phyloP scores from a whole-genome alignment of 176 grass and related monocot species.

The Aegilops sharonensis region DNA sequence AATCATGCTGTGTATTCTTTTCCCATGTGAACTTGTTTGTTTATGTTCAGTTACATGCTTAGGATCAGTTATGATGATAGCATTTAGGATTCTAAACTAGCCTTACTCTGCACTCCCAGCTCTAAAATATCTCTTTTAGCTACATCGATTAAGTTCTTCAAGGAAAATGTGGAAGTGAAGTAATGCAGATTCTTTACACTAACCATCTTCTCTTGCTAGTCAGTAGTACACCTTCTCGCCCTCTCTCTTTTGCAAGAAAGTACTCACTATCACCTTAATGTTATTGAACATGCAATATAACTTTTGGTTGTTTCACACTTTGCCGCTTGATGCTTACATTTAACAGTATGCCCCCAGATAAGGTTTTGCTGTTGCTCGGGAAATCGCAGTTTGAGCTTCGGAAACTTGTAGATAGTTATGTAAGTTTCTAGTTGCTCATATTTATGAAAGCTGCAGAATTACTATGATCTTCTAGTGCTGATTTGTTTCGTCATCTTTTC shows the following conservation, averaged over 20 bases:
- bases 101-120: not conserved
- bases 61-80: not conserved
- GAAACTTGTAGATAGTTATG: conserved; percentile 97
- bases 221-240: not conserved
- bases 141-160: not conserved
- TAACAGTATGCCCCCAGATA: conserved; percentile 53
- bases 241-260: not conserved
- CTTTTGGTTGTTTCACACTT: conserved; percentile 1
- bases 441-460: conserved; percentile 5
- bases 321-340: conserved; percentile 22
- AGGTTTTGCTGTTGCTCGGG: conserved; percentile 87
- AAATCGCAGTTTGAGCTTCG: conserved; percentile 94
- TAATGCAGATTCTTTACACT: not conserved
- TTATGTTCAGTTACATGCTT: not conserved
- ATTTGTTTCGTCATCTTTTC: conserved; percentile 27
- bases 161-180: not conserved
- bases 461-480: conserved; percentile 27
- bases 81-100: not conserved
- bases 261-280: not conserved
- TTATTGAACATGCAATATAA: not conserved
- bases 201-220: not conserved
- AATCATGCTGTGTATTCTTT: conserved; percentile 27
- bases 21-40: not conserved
- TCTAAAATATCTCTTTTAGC: not conserved
- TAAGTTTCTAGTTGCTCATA: conserved; percentile 58